A percentile compares a stretch with the other conserved stretches of the same genome.
Evolutionary conservation across 768 basidiomycete genomes (phyloP).

Genomic region (Gymnopilus junonius): DNA sequence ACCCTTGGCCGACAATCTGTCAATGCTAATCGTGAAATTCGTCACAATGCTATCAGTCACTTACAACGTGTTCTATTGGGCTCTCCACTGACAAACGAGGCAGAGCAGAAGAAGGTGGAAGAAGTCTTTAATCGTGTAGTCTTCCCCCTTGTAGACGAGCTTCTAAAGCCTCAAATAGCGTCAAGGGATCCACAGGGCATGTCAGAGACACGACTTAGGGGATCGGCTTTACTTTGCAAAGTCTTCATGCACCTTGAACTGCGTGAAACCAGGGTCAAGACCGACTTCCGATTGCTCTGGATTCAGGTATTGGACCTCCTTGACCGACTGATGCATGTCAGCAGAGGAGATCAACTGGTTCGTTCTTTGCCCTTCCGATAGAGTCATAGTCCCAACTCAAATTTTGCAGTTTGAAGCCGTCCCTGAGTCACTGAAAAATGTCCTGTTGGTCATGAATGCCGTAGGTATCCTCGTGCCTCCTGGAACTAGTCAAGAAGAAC

Average conservation of each 20-base stretch:
- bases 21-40: conserved; percentile 82
- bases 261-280: conserved; percentile 60
- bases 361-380: conserved; percentile 29
- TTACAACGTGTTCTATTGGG: conserved; percentile 87
- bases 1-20: conserved; percentile 82
- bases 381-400: background rate
- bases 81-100: conserved; percentile 62
- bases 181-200: conserved; percentile 83
- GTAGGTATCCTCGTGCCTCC: conserved; percentile 78
- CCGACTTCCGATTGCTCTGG: conserved; percentile 80
- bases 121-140: conserved; percentile 88
- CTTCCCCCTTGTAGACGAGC: conserved; percentile 91
- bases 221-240: conserved; percentile 91
- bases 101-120: conserved; percentile 66
- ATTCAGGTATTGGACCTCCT: conserved; percentile 87
- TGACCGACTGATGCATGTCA: conserved; percentile 86
- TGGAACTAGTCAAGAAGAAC: conserved; percentile 56
- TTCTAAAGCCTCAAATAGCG: conserved; percentile 83
- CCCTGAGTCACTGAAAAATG: conserved; percentile 96
- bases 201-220: conserved; percentile 88
- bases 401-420: conserved; percentile 87
- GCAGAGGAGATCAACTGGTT: conserved; percentile 87
- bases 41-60: conserved; percentile 78
- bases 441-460: conserved; percentile 94
- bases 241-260: conserved; percentile 93